Evolutionary conservation across 768 basidiomycete species (phyloP), one percentile per base, ranked within the genome.

Genomic region (Leucocoprinus birnbaumii): DNA sequence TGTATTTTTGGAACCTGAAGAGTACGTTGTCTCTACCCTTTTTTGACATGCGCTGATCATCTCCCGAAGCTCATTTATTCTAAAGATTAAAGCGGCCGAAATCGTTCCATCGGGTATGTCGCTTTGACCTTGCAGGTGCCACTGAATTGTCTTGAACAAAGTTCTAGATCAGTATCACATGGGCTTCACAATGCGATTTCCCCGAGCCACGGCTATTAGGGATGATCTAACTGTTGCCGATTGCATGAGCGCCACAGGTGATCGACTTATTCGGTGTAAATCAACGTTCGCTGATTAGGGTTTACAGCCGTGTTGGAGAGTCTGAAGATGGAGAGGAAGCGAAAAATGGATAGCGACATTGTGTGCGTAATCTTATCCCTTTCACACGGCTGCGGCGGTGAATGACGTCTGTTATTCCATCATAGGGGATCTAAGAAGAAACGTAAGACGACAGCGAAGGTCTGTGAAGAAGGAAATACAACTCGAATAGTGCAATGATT

Each of bases 41-140:
- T 40, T 41, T 21, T 18, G n/a, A 16, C 19, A 37, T n/a, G 26
- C 26, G 48, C 31, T 45, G 55, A 11, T 21, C 41, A 27, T 56
- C 49, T 14, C 35, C n/a, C 45, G 13, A 57, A 97, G 95, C 61
- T 97, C 96, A 0, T 98, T 99, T 68, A 88, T 98, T 34, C 57
- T 98, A 61, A 89, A 89, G 62, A 83, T 98, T 53, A 98, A 98
- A 70, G 96, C 92, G 0, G 91, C 95, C 0, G 94, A 98, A 66
- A 91, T 98, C 50, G 85, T 85, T 2, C 71, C 78, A 9, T 80
- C 91, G 42, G 88, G 93, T 87, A 55, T 59, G 59, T 26, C 18
- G 34, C 27, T n/a, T 35, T 26, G 19, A 9, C 24, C 16, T 25
- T 18, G 18, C 25, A n/a, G 24, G 38, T 46, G 55, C 56, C 7